These are phyloP conservation scores for Linnemannia schmuckeri DNA, from an alignment of 192 early-diverging fungal genomes.

Conservation along the genomic window DNA sequence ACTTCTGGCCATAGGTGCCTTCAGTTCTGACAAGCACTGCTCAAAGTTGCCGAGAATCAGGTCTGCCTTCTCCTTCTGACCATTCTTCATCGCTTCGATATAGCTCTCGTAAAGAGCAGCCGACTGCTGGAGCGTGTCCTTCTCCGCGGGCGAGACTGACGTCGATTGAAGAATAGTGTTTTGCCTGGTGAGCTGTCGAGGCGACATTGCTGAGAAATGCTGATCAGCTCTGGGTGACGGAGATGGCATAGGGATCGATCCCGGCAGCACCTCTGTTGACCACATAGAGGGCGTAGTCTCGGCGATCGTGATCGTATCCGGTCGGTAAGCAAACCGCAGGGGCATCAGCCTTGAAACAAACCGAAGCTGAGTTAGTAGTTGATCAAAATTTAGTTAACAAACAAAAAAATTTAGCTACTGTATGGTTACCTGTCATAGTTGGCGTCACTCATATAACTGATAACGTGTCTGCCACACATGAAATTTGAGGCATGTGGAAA, in stretches of 20 bases:
- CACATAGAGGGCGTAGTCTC: too few species aligned
- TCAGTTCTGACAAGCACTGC: neutral
- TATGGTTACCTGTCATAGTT: too few species aligned
- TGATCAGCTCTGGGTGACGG: neutral
- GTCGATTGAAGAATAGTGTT: neutral
- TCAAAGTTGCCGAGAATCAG: neutral
- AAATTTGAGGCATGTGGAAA: slow-evolving; percentile 63
- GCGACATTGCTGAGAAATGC: too few species aligned
- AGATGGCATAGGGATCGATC: neutral
- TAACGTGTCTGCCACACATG: slow-evolving; percentile 13
- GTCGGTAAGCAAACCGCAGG: slow-evolving; percentile 32
- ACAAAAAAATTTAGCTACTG: neutral
- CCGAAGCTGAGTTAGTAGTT: slow-evolving; percentile 8
- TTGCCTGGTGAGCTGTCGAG: neutral
- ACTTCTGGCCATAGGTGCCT: neutral
- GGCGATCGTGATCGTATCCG: slow-evolving; percentile 21
- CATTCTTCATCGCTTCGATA: neutral
- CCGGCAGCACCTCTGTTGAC: too few species aligned
- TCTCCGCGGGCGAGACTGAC: neutral
- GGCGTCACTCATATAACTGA: neutral
- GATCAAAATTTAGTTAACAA: neutral
- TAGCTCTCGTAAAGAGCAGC: neutral
- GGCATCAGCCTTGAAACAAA: slow-evolving; percentile 43
- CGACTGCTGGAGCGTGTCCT: neutral
- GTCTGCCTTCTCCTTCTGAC: neutral